These are phyloP conservation scores for Pilatotrama ljubarskyi DNA, from an alignment of 768 basidiomycete species.

Conservation along the genomic window DNA sequence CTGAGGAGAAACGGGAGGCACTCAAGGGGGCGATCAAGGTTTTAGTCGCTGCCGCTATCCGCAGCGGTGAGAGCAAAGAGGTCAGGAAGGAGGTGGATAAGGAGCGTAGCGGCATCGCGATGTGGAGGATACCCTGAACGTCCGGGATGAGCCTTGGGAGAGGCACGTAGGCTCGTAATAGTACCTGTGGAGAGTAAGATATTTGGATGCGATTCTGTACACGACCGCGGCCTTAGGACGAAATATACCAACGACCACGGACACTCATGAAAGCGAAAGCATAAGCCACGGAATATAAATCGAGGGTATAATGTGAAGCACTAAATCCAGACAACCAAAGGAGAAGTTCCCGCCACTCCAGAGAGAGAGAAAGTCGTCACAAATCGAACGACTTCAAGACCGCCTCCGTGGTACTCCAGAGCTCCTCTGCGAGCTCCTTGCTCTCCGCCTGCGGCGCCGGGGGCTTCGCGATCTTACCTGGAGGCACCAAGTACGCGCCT, in stretches of 20 bases:
- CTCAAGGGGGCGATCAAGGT: slow-evolving; percentile 50
- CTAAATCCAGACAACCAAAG: no score
- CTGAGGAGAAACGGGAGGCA: slow-evolving; percentile 38
- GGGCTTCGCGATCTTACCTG: slow-evolving; percentile 32
- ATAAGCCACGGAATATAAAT: no score
- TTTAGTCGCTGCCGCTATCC: slow-evolving; percentile 55
- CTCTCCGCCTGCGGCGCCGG: slow-evolving; percentile 30
- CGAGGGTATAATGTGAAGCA: no score
- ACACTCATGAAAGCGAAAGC: no score
- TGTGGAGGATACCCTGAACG: slow-evolving; percentile 62
- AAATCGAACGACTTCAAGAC: slow-evolving; percentile 33
- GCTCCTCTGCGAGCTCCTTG: slow-evolving; percentile 38
- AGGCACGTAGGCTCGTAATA: no score
- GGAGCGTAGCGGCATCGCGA: slow-evolving; percentile 60
- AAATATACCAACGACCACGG: no score
- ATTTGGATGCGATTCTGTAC: no score
- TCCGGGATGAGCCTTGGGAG: no score
- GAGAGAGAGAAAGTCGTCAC: background rate
- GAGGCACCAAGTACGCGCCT: slow-evolving; percentile 40
- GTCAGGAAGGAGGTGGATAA: slow-evolving; percentile 57
- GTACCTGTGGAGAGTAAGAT: no score
- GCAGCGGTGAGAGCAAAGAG: slow-evolving; percentile 52
- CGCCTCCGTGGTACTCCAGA: slow-evolving; percentile 40
- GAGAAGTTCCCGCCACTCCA: no score
- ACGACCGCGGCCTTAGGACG: no score